Evolutionary conservation across 331 rosid species (phyloP).

Genomic region (Cydonia oblonga): DNA sequence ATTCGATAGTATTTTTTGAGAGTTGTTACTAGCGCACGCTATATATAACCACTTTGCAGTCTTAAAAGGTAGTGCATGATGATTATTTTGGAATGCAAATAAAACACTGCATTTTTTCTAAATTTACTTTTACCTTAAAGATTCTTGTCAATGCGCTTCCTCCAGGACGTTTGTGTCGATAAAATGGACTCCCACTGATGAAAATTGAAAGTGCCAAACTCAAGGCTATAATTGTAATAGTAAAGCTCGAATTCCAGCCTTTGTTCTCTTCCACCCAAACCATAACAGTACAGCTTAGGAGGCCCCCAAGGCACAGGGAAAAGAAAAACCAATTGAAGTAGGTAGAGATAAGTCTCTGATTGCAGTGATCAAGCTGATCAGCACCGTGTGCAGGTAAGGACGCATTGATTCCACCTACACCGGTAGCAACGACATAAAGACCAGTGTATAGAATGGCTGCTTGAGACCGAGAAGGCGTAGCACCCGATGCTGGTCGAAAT

Average conservation of each 20-base stretch:
- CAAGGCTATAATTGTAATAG: conserved; percentile 2
- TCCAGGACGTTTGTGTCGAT: conserved; percentile 17
- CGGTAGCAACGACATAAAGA: conserved; percentile 16
- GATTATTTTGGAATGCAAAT: neutral
- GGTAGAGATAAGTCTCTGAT: conserved; percentile 22
- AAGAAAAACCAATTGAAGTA: conserved; percentile 39
- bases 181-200: conserved; percentile 7
- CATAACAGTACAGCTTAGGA: conserved; percentile 12
- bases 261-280: conserved; percentile 19
- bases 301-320: conserved; percentile 12
- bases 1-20: neutral
- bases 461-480: neutral
- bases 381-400: conserved; percentile 38
- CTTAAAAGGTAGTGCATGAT: neutral
- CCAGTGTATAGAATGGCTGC: conserved; percentile 20
- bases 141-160: conserved; percentile 26
- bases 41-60: neutral
- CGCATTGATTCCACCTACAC: conserved; percentile 27
- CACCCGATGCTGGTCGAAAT: neutral
- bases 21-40: neutral
- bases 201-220: conserved; percentile 11
- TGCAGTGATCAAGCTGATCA: conserved; percentile 25
- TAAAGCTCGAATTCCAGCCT: conserved; percentile 20
- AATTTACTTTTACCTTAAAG: conserved; percentile 2
- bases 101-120: neutral